Percentiles rank a stretch among this genome's conserved stretches.
These are phyloP conservation scores for Pyrenophora seminiperda DNA, from an alignment of 2,329 filamentous ascomycete species.

Conservation along the genomic window DNA sequence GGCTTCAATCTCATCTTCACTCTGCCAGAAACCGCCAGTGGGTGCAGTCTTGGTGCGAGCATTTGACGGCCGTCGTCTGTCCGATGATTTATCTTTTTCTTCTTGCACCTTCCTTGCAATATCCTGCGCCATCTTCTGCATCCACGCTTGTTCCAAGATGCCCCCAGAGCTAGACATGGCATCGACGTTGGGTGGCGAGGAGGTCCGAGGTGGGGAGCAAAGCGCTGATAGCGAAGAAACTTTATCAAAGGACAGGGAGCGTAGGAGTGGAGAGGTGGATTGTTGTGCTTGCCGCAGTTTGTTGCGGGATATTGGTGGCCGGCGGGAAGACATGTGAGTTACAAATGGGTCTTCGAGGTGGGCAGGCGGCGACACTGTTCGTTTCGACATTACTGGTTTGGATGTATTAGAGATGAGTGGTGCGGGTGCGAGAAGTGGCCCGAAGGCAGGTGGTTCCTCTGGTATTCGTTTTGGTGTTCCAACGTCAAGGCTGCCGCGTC, in stretches of 20 bases:
- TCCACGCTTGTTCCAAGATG: conserved; percentile 81
- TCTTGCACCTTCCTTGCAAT: conserved; percentile 87
- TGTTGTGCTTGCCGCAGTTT: conserved; percentile 41
- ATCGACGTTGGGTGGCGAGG: conserved; percentile 33
- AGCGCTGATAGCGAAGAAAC: conserved; percentile 33
- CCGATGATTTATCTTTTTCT: conserved; percentile 65
- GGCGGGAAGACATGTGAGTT: conserved; percentile 22
- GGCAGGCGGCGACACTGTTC: conserved; percentile 11
- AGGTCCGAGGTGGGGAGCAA: conserved; percentile 30
- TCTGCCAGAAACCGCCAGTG: conserved; percentile 29
- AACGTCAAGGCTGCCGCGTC: conserved; percentile 32
- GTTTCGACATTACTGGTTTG: conserved; percentile 29
- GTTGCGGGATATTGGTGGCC: conserved; percentile 38
- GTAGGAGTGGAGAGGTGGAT: conserved; percentile 44
- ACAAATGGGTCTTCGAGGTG: conserved; percentile 17
- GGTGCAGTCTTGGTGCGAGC: conserved; percentile 14
- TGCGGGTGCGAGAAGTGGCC: conserved; percentile 35
- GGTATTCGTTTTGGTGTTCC: conserved; percentile 32
- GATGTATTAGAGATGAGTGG: conserved; percentile 34
- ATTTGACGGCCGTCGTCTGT: conserved; percentile 9
- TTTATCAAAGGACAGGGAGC: conserved; percentile 44
- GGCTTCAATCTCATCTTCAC: conserved; percentile 37
- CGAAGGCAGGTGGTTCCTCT: conserved; percentile 20
- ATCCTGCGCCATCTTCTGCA: conserved; percentile 91
- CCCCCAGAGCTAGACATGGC: conserved; percentile 45